phyloP scores from a whole-genome alignment of 768 basidiomycete species.

The Podaxis sp. region DNA sequence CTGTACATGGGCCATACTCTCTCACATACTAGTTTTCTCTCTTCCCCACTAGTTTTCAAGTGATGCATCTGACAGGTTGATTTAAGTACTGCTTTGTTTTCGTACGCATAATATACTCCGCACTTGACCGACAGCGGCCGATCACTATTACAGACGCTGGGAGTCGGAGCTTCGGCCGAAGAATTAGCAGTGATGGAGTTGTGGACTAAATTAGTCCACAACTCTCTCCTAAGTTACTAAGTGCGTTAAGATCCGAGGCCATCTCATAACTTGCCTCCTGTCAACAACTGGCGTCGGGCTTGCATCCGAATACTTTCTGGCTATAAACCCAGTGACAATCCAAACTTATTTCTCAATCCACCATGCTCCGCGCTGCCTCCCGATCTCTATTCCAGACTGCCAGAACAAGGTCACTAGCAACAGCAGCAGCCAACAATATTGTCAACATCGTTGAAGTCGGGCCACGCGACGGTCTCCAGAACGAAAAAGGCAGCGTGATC shows the following conservation, averaged over 20 bases:
- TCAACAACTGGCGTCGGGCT: background rate
- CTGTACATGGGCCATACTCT: background rate
- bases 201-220: too few species aligned
- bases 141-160: too few species aligned
- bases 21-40: background rate
- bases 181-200: too few species aligned
- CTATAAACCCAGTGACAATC: background rate
- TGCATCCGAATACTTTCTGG: slow-evolving; percentile 1
- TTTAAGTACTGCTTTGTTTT: background rate
- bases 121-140: background rate
- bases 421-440: slow-evolving; percentile 28
- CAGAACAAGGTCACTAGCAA: slow-evolving; percentile 9
- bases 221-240: too few species aligned
- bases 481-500: slow-evolving; percentile 68
- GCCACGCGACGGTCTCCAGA: slow-evolving; percentile 90
- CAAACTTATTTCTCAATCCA: background rate
- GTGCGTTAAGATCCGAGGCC: background rate
- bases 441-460: slow-evolving; percentile 87
- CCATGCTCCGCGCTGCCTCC: slow-evolving; percentile 8
- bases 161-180: too few species aligned
- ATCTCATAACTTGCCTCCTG: background rate
- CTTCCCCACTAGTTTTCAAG: background rate
- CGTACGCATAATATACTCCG: background rate
- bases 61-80: background rate
- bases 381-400: background rate